Conservation (phyloP, 2,329 filamentous ascomycete species). For the Trichoderma simmonsii region DNA sequence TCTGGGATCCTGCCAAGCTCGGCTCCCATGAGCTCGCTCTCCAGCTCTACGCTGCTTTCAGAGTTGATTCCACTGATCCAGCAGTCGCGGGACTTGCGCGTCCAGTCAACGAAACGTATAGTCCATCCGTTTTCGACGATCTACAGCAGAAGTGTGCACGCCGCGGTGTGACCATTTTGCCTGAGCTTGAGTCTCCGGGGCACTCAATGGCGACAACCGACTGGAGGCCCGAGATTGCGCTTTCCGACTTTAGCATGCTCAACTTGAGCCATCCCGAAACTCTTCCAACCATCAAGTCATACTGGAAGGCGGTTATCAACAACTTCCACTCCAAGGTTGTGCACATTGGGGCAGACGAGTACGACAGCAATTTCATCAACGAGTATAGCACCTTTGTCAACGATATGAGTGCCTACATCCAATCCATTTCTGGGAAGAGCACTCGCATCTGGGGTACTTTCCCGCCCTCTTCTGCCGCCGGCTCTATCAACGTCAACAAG, state of each 20-base stretch:
- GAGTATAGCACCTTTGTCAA: conserved; percentile 50
- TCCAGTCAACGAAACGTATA: conserved; percentile 34
- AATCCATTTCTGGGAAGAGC: conserved; percentile 41
- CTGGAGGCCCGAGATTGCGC: conserved; percentile 52
- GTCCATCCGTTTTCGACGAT: conserved; percentile 41
- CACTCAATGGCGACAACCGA: conserved; percentile 52
- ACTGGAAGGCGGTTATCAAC: conserved; percentile 52
- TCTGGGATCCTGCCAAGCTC: conserved; percentile 47
- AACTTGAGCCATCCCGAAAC: conserved; percentile 45
- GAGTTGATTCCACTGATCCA: conserved; percentile 34
- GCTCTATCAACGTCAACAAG: conserved; percentile 21
- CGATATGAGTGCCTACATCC: conserved; percentile 44
- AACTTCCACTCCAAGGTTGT: conserved; percentile 56
- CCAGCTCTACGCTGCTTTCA: conserved; percentile 45
- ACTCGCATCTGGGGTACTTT: conserved; percentile 53
- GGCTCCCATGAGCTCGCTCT: conserved; percentile 46
- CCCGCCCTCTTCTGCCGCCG: conserved; percentile 13
- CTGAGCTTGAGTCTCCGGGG: conserved; percentile 54
- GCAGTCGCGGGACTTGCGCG: conserved; percentile 40
- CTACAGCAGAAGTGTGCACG: conserved; percentile 49
- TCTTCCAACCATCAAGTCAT: conserved; percentile 47
- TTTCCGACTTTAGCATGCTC: conserved; percentile 45
- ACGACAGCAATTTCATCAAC: conserved; percentile 41
- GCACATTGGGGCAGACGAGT: conserved; percentile 56
- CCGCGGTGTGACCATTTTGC: conserved; percentile 51